Conservation (phyloP, 345 rosid genomes). For the Hibiscus trionum region DNA sequence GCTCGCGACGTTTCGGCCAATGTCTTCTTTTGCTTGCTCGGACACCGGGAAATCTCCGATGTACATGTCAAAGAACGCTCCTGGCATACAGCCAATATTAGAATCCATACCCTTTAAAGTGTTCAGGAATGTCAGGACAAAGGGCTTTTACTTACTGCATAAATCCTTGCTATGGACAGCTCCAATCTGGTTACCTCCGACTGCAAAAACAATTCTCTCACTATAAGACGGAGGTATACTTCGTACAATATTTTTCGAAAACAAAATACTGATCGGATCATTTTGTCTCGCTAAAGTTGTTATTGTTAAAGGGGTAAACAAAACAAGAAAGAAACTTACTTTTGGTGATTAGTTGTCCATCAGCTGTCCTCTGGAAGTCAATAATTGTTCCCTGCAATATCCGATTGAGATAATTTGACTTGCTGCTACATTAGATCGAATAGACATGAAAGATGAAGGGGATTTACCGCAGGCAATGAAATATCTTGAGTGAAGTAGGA, state of each 20-base stretch:
- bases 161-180: constrained; percentile 81
- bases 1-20: constrained; percentile 63
- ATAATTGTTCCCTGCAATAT: constrained; percentile 77
- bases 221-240: background rate
- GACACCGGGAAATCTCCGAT: constrained; percentile 81
- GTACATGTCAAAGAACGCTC: constrained; percentile 94
- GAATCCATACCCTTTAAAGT: background rate
- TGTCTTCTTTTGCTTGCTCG: constrained; percentile 81
- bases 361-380: constrained; percentile 67
- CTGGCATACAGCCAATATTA: constrained; percentile 26
- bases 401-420: constrained; percentile 13
- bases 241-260: background rate
- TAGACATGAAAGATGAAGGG: background rate
- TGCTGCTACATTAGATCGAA: background rate
- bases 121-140: background rate
- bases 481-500: constrained; percentile 71
- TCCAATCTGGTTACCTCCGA: constrained; percentile 77
- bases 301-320: background rate
- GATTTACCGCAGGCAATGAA: constrained; percentile 60
- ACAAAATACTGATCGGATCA: background rate
- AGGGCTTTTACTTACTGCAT: constrained; percentile 55
- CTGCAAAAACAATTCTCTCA: constrained; percentile 38
- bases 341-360: constrained; percentile 79
- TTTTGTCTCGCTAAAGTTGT: background rate
- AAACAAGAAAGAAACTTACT: constrained; percentile 38